Evolutionary conservation across 2,329 filamentous ascomycete species (phyloP).

Genomic region (Calonectria hongkongensis): DNA sequence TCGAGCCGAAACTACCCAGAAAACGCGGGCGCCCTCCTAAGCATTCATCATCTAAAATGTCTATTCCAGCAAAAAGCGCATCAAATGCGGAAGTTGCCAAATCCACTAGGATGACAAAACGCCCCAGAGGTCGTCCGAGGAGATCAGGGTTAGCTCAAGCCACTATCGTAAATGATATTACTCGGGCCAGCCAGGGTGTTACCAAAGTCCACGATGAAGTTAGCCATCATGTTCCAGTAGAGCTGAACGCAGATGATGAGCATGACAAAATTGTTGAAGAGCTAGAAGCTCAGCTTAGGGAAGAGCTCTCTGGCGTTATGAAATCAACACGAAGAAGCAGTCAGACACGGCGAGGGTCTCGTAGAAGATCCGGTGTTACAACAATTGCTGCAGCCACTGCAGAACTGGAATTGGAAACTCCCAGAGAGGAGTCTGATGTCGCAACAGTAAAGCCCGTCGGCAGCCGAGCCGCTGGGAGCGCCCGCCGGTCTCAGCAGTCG

Average conservation of each 20-base stretch:
- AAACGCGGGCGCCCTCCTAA: slow-evolving; percentile 59
- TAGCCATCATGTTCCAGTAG: slow-evolving; percentile 11
- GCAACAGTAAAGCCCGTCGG: slow-evolving; percentile 23
- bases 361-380: slow-evolving; percentile 54
- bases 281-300: slow-evolving; percentile 44
- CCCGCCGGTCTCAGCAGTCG: slow-evolving; percentile 51
- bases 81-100: slow-evolving; percentile 22
- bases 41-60: slow-evolving; percentile 41
- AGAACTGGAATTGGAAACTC: slow-evolving; percentile 13
- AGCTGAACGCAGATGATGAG: slow-evolving; percentile 41
- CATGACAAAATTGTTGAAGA: slow-evolving; percentile 45
- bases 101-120: slow-evolving; percentile 36
- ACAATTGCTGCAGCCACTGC: slow-evolving; percentile 49
- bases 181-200: slow-evolving; percentile 15
- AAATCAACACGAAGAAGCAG: slow-evolving; percentile 19
- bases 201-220: slow-evolving; percentile 15
- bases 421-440: not conserved
- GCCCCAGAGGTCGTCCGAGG: slow-evolving; percentile 56
- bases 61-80: slow-evolving; percentile 26
- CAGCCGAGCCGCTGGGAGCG: slow-evolving; percentile 42
- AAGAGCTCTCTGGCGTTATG: slow-evolving; percentile 41
- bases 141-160: slow-evolving; percentile 49
- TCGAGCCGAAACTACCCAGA: slow-evolving; percentile 45
- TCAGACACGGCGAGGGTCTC: slow-evolving; percentile 52
- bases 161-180: slow-evolving; percentile 28